Evolutionary conservation across 768 basidiomycete species (phyloP).

Genomic region (Suillus bovinus): DNA sequence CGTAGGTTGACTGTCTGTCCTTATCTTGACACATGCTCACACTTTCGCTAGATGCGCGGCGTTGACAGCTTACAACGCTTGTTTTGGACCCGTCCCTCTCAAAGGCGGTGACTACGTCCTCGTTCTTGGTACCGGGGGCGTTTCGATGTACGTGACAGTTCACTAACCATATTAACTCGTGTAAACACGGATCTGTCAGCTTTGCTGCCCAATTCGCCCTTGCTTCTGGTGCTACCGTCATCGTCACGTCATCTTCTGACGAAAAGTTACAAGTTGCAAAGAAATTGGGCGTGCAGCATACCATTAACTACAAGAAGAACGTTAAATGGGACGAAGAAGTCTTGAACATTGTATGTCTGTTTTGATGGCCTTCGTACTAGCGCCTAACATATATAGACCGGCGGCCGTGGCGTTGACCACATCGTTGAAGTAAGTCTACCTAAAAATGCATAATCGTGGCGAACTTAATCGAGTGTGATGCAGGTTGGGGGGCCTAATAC

Average conservation of each 20-base stretch:
- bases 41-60: constrained; percentile 47
- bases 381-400: constrained; percentile 25
- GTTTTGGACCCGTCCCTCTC: constrained; percentile 49
- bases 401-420: constrained; percentile 35
- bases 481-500: constrained; percentile 59
- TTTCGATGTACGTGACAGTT: constrained; percentile 44
- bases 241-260: constrained; percentile 68
- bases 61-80: constrained; percentile 63
- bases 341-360: constrained; percentile 39
- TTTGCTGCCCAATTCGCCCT: constrained; percentile 63
- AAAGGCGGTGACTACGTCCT: constrained; percentile 62
- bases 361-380: background rate
- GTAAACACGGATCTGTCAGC: constrained; percentile 28
- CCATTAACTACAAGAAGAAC: constrained; percentile 62
- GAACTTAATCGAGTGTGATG: background rate
- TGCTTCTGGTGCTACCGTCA: constrained; percentile 62
- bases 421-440: constrained; percentile 27
- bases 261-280: constrained; percentile 55
- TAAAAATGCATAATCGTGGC: background rate
- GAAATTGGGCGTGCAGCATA: constrained; percentile 51
- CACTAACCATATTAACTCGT: background rate
- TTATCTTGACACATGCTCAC: background rate
- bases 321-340: constrained; percentile 62
- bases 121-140: constrained; percentile 56
- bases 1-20: constrained; percentile 35